Evolutionary conservation across 805 yeast species (phyloP), one percentile per base, ranked within the genome.

Genomic region (Geotrichum ghanense): DNA sequence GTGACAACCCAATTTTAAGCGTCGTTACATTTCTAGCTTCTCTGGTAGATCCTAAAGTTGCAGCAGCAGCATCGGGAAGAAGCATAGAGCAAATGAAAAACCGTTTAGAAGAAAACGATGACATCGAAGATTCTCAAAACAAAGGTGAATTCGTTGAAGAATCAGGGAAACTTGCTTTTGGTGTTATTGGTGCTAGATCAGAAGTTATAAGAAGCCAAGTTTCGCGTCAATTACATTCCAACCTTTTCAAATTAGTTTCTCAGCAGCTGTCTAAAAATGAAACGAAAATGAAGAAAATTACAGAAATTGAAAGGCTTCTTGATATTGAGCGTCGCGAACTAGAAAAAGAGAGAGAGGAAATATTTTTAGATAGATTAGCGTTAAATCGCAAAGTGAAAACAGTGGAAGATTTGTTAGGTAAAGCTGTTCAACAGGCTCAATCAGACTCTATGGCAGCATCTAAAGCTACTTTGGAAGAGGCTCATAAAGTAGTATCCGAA

Each of bases 1-100:
- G 81, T 23, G 97, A 92, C 55, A 92, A 92, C 63, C 98, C 99
- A 2, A 88, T 92, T 2, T 73, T 92, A 68, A 82, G 95, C 31
- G 90, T 95, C n/a, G 74, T 92, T 51, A 81, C 95, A 12, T 92
- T 89, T 63, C 69, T 92, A 64, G 79, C 89, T 0, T 80, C 86
- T 34, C 66, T 89, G 44, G 94, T 88, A 16, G 96, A 90, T 57
- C 83, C 90, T 10, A 82, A 81, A 37, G 83, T 83, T 20, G 95
- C 90, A 0, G 78, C 79, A 47, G 87, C 89, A 9, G 95, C 95
- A 26, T 81, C 94, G 1, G 60, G 56, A 3, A 48, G 53, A 14
- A 50, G 56, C 9, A 66, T 85, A 41, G 73, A 70, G 35, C 75
- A 74, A 45, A 66, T 83, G 42, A 92, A 83, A 60, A 76, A 72